Evolutionary conservation across 2,329 filamentous ascomycete genomes (phyloP).

Genomic region (Huntiella omanensis): DNA sequence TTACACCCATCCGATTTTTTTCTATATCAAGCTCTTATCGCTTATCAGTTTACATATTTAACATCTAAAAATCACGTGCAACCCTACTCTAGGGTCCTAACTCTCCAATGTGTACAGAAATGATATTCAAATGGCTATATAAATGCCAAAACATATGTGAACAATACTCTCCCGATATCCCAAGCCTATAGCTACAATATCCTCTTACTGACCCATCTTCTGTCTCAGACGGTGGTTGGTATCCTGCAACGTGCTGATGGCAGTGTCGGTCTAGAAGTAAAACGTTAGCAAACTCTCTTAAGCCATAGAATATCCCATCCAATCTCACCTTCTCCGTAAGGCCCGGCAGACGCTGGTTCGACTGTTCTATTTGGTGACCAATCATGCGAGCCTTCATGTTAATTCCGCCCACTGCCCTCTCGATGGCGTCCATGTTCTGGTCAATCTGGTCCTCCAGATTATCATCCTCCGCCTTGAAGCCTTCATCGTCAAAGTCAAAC

Average conservation of each 20-base stretch:
- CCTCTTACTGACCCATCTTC: slow-evolving; percentile 10
- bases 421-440: slow-evolving; percentile 41
- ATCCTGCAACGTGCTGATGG: slow-evolving; percentile 19
- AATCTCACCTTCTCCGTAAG: slow-evolving; percentile 55
- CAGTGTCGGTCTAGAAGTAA: slow-evolving; percentile 48
- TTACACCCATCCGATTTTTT: not conserved
- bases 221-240: slow-evolving; percentile 11
- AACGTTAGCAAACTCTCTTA: slow-evolving; percentile 13
- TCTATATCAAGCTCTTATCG: too few relatives aligned
- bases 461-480: slow-evolving; percentile 27
- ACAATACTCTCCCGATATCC: too few relatives aligned
- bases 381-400: slow-evolving; percentile 62
- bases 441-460: slow-evolving; percentile 38
- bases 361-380: slow-evolving; percentile 53
- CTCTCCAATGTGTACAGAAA: too few relatives aligned
- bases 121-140: too few relatives aligned
- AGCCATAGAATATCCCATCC: not conserved
- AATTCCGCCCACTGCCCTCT: slow-evolving; percentile 48
- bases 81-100: too few relatives aligned
- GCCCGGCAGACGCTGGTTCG: slow-evolving; percentile 32
- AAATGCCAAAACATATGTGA: too few relatives aligned
- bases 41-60: too few relatives aligned
- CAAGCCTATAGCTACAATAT: too few relatives aligned
- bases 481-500: slow-evolving; percentile 56
- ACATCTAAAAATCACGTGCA: not conserved